phyloP scores from a whole-genome alignment of 2,329 filamentous ascomycete genomes.

The Mollisiaceae sp. region DNA sequence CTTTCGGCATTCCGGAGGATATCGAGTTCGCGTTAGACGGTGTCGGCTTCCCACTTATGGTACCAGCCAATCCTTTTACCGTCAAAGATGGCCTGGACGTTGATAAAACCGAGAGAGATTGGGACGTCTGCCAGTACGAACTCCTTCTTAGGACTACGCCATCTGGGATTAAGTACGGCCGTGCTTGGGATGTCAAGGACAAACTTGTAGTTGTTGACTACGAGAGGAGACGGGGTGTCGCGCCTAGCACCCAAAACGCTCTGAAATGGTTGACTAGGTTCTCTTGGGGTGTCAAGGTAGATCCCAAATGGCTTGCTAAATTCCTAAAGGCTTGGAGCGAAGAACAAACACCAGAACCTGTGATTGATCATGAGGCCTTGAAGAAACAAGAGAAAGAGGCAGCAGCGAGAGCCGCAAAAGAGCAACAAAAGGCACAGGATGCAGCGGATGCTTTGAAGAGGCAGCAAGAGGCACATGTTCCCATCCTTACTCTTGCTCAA shows the following conservation, averaged over 20 bases:
- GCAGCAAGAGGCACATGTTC: too few species aligned
- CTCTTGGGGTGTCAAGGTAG: not conserved
- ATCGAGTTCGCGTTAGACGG: not conserved
- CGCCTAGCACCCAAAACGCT: too few species aligned
- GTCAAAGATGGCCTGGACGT: not conserved
- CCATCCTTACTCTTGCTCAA: too few species aligned
- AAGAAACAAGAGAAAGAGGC: too few species aligned
- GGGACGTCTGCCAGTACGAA: not conserved
- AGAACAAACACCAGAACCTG: too few species aligned
- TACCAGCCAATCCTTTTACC: not conserved
- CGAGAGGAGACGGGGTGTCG: not conserved
- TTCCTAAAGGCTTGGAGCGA: too few species aligned
- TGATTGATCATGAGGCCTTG: too few species aligned
- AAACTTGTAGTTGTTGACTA: not conserved
- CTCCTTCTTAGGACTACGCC: not conserved
- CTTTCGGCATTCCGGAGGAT: slow-evolving; percentile 3
- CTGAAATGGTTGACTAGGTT: not conserved
- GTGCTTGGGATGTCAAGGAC: too few species aligned
- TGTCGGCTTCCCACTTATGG: not conserved
- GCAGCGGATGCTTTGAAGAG: too few species aligned
- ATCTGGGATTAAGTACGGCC: too few species aligned
- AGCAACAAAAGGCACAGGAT: too few species aligned
- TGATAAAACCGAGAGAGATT: not conserved
- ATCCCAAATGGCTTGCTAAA: not conserved
- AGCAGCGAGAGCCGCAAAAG: too few species aligned